A percentile compares a stretch with the other conserved stretches of the same genome.
Conservation (phyloP, 352 stramenopile species). For the Phytophthora idaei region DNA sequence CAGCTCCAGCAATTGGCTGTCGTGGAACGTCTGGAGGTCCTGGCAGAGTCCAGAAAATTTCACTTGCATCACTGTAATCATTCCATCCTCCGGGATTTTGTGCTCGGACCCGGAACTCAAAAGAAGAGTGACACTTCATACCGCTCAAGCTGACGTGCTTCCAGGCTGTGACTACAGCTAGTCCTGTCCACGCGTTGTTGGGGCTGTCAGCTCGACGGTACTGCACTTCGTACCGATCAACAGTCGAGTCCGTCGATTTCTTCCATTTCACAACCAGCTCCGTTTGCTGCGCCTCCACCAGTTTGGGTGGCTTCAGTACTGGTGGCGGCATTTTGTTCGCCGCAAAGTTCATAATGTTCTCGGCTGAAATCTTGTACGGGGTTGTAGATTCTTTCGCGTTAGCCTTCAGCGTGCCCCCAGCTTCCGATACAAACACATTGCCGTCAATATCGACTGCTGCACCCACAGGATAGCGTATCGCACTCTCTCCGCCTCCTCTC, state of each 20-base stretch:
- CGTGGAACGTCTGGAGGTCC: conserved; percentile 49
- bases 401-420: conserved; percentile 23
- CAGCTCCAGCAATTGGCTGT: conserved; percentile 53
- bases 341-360: conserved; percentile 66
- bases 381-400: conserved; percentile 25
- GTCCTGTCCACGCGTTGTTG: conserved; percentile 53
- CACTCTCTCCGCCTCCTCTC: conserved; percentile 41
- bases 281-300: conserved; percentile 59
- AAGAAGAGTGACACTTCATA: conserved; percentile 56
- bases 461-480: conserved; percentile 69
- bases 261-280: conserved; percentile 67
- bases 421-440: conserved; percentile 77
- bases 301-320: conserved; percentile 38
- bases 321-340: conserved; percentile 44
- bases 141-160: conserved; percentile 51
- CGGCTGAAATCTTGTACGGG: conserved; percentile 61
- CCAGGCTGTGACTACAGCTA: conserved; percentile 41
- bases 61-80: conserved; percentile 58
- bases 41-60: conserved; percentile 65
- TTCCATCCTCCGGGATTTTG: conserved; percentile 77
- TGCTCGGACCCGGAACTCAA: conserved; percentile 63
- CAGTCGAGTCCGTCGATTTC: conserved; percentile 59
- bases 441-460: conserved; percentile 70
- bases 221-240: conserved; percentile 80
- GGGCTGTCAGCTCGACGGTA: conserved; percentile 55